These are phyloP conservation scores for Ascochyta rabiei DNA, from an alignment of 2,329 filamentous ascomycete species.

Conservation along the genomic window DNA sequence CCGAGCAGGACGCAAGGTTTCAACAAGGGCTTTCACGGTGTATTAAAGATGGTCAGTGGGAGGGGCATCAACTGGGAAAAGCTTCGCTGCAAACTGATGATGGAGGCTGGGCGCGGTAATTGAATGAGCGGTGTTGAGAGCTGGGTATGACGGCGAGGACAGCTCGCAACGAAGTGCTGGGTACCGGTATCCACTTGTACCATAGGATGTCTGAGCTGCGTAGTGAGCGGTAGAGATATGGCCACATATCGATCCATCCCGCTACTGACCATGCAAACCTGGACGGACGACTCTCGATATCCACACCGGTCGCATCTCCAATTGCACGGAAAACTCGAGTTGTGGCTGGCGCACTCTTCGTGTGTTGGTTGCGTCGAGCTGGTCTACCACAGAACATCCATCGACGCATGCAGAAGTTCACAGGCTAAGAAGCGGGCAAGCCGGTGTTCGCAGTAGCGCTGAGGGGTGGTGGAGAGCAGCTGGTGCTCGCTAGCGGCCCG, in stretches of 20 bases:
- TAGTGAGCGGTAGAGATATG: no score
- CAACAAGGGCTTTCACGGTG: conserved; percentile 26
- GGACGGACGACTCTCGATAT: no score
- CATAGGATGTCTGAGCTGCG: no score
- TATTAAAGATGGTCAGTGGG: conserved; percentile 13
- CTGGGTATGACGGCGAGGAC: no score
- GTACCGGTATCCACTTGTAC: no score
- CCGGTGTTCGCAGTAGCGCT: conserved; percentile 17
- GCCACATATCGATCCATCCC: no score
- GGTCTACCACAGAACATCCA: neutral
- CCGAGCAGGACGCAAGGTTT: conserved; percentile 18
- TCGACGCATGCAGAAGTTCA: neutral
- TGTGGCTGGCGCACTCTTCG: no score
- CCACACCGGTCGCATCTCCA: no score
- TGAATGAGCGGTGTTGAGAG: no score
- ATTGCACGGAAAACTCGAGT: no score
- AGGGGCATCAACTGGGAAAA: conserved; percentile 13
- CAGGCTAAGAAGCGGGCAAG: conserved; percentile 5
- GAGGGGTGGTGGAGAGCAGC: conserved; percentile 17
- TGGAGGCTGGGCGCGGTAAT: conserved; percentile 14
- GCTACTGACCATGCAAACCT: no score
- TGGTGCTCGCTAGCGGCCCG: conserved; percentile 8
- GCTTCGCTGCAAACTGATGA: conserved; percentile 14
- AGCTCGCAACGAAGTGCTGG: no score
- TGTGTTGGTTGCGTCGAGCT: neutral